Evolutionary conservation across 257 asterid genomes (phyloP).

Genomic region (Nicotiana knightiana): DNA sequence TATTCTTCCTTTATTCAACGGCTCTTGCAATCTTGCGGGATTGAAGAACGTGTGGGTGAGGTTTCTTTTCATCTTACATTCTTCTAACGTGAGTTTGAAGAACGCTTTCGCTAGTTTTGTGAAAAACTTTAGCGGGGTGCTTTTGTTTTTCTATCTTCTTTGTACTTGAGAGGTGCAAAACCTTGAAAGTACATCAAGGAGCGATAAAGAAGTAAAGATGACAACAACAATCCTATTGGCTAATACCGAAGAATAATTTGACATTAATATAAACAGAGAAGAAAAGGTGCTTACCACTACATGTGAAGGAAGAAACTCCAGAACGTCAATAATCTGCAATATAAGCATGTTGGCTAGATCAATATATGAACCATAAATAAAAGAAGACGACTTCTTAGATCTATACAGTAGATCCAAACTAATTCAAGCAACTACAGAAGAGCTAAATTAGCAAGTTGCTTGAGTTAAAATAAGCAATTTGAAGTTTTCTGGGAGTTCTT

Average conservation of each 20-base stretch:
- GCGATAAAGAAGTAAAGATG: too few relatives aligned
- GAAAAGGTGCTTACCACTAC: conserved; percentile 62
- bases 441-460: background rate
- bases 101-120: too few relatives aligned
- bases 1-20: too few relatives aligned
- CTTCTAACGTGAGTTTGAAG: too few relatives aligned
- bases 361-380: background rate
- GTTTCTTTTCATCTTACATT: too few relatives aligned
- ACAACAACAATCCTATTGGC: background rate
- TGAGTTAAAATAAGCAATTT: background rate
- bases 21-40: too few relatives aligned
- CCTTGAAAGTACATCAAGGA: too few relatives aligned
- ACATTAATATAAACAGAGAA: conserved; percentile 5
- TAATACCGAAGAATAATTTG: conserved; percentile 1
- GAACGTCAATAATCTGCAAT: conserved; percentile 91
- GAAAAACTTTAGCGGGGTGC: too few relatives aligned
- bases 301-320: conserved; percentile 90
- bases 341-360: conserved; percentile 3
- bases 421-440: background rate
- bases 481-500: background rate
- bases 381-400: background rate
- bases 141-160: too few relatives aligned
- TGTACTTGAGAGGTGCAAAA: too few relatives aligned
- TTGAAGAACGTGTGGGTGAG: too few relatives aligned
- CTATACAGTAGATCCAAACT: background rate